These are phyloP conservation scores for Tubosaeta sp. DNA, from an alignment of 768 basidiomycete genomes.

Conservation along the genomic window DNA sequence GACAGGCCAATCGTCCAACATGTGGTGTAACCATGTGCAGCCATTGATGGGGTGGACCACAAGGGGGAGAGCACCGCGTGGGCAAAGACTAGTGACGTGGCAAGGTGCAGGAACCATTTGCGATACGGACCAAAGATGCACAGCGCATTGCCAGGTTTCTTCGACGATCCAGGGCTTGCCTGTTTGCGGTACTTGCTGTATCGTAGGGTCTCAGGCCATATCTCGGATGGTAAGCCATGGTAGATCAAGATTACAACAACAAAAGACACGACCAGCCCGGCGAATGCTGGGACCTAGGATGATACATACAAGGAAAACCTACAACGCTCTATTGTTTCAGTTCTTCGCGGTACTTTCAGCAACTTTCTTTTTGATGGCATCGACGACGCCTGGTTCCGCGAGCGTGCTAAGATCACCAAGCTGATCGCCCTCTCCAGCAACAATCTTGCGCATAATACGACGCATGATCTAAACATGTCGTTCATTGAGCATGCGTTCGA, in stretches of 20 bases:
- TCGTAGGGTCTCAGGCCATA: too few species aligned
- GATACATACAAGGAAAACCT: conserved; percentile 1
- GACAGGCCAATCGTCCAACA: too few species aligned
- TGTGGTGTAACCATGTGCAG: too few species aligned
- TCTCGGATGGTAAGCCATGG: too few species aligned
- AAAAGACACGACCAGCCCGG: neutral
- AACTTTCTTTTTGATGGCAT: conserved; percentile 79
- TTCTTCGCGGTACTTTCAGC: conserved; percentile 35
- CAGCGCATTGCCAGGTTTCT: too few species aligned
- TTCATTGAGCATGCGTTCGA: neutral
- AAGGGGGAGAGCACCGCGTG: too few species aligned
- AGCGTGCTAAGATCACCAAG: conserved; percentile 93
- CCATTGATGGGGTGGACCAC: too few species aligned
- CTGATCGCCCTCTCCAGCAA: conserved; percentile 90
- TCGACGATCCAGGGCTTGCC: too few species aligned
- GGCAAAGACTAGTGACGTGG: neutral
- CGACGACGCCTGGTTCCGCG: conserved; percentile 84
- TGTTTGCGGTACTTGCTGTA: too few species aligned
- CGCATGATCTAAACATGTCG: conserved; percentile 69
- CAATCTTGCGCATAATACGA: conserved; percentile 94
- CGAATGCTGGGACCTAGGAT: neutral
- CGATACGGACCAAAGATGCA: too few species aligned
- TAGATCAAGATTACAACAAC: neutral
- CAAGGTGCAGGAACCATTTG: too few species aligned
- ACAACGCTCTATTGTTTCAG: neutral